Base-by-base conservation (phyloP, 306 rosid genomes). In the Cercis canadensis region DNA sequence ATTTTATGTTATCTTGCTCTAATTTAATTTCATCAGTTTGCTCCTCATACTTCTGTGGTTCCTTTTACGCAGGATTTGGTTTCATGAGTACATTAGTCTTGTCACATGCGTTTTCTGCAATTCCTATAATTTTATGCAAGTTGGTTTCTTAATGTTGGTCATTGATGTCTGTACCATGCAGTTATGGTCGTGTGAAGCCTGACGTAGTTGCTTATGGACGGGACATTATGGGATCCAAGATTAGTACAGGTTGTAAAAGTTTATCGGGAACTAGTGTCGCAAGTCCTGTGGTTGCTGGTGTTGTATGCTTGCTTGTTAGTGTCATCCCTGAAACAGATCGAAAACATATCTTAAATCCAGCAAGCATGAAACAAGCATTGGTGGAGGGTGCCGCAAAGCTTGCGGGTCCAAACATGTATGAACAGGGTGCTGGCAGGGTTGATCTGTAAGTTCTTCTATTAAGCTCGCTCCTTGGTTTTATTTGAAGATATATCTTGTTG, bases 371-470 rank as follows among this genome's bases (percentile, higher is more conserved):
- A 70, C 99, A 94, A 80, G 99, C 97, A 57, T 87, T 94, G 74
- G 95, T 94, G 16, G 97, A 94, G 89, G 97, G 99, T 75, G 99
- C 99, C 69, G 87, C 95, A 3, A 91, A 87, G 82, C 96, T 94
- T 44, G 40, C 83, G 67, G 95, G 97, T 71, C 95, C 97, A 8
- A 94, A 89, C 81, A 83, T 94, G 88, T 94, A 83, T 64, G 97
- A 94, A 81, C 97, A 94, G 82, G 99, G 99, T 75, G 99, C 99
- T 62, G 99, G 99, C 78, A 81, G 99, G 80, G 97, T 91, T 80
- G 89, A 94, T 80, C 83, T 94, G 97, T 91, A 87, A 78, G 99
- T 81, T 78, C 34, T 75, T 46, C 61, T 67, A 60, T 47, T 77
- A 32, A 39, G 39, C 21, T 13, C 17, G 39, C 68, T 55, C 52